These are phyloP conservation scores for Gracilariopsis chorda DNA, from an alignment of 23 red algal species.

Conservation along the genomic window DNA sequence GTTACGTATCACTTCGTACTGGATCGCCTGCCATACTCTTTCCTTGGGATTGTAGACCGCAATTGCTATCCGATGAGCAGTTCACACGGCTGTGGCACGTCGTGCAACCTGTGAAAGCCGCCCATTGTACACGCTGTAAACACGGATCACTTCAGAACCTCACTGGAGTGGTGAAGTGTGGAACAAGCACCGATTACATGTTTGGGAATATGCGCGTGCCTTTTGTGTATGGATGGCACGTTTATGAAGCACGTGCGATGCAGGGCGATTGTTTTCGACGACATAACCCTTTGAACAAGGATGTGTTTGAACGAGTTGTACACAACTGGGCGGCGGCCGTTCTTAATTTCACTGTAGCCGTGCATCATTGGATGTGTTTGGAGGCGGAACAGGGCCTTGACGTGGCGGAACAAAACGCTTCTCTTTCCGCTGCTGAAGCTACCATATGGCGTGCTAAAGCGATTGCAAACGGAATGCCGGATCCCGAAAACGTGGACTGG, in stretches of 20 bases:
- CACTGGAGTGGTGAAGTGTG: constrained; percentile 34
- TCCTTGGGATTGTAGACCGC: constrained; percentile 38
- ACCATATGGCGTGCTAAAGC: constrained; percentile 23
- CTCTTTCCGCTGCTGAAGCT: constrained; percentile 39
- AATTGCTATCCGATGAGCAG: background rate
- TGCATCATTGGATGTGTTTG: constrained; percentile 37
- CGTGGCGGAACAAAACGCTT: constrained; percentile 45
- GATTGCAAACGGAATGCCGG: constrained; percentile 39
- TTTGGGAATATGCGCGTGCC: constrained; percentile 33
- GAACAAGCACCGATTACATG: constrained; percentile 44
- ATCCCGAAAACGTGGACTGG: constrained; percentile 28
- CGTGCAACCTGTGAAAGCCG: constrained; percentile 14
- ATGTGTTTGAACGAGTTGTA: constrained; percentile 18
- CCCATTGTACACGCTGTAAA: constrained; percentile 36
- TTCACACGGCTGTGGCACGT: background rate
- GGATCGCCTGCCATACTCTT: constrained; percentile 12
- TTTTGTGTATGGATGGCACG: constrained; percentile 41
- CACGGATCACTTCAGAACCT: constrained; percentile 7
- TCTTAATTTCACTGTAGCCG: constrained; percentile 38
- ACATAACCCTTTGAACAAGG: constrained; percentile 24
- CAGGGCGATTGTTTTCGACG: constrained; percentile 51
- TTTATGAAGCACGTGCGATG: constrained; percentile 18
- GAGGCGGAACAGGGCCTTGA: constrained; percentile 9
- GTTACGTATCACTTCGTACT: constrained; percentile 36
- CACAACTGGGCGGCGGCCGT: constrained; percentile 54